Evolutionary conservation across 192 early-diverging fungal genomes (phyloP), one percentile per base, ranked within the genome.

Genomic region (Mortierella claussenii): DNA sequence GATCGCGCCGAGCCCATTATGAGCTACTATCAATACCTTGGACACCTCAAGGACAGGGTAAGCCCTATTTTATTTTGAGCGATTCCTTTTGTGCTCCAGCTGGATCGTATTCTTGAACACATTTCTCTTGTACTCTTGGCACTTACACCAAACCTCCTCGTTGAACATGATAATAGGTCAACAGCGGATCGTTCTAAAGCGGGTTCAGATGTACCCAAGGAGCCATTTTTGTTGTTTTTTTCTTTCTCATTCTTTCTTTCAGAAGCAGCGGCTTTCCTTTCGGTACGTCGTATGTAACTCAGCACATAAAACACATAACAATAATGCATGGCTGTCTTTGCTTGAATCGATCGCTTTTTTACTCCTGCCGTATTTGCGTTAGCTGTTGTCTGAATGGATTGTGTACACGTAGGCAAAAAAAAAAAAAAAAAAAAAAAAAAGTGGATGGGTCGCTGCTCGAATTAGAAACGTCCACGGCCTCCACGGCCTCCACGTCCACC

Each of bases 1-100:
- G 97, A 98, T 76, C 89, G 95, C 53, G 92, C 90, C 30, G 91
- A 95, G 40, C 86, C 84, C 48, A 85, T 88, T 0, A 87, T 89
- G 81, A 92, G 90, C 63, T 93, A 92, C 74, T 84, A 86, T 63
- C 93, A 94, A 80, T 91, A 90, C 78, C 82, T 94, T 11, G 82
- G 79, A 45, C 85, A 90, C 62, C 66, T 94, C 44, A 90, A 92
- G 60, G 93, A 94, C 69, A 89, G 87, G 79, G 71, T 75, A 69
- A 53, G 49, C 26, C 47, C 23, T 50, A 23, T 43, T 43, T 23
- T 32, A 43, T 59, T 21, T 33, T 45, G 10, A 18, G 11, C 1
- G 2, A 32, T 33, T 54, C 12, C 1, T 54, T 54, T 42, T 20
- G 7, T 37, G 4, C 31, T 21, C 55, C 18, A 56, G 8, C 15